Evolutionary conservation across 257 asterid species (phyloP), one percentile per base, ranked within the genome.

Genomic region (Lantana camara): DNA sequence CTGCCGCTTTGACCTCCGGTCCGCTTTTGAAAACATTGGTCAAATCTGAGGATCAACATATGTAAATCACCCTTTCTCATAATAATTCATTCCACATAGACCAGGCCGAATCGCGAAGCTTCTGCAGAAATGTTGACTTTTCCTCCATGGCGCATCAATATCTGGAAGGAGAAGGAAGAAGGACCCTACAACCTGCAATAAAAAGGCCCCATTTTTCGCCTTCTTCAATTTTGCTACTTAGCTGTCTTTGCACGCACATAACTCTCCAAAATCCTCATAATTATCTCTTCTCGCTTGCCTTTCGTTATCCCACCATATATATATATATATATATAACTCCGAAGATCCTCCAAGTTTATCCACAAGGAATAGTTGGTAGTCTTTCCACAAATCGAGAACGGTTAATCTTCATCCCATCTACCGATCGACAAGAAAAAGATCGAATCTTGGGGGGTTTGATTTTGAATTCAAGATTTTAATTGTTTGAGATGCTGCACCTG

Each of bases 401-500:
- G n/a, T n/a, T n/a, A n/a, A n/a, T n/a, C n/a, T n/a, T n/a, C n/a
- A n/a, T n/a, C n/a, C n/a, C n/a, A n/a, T n/a, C n/a, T n/a, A n/a
- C n/a, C n/a, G n/a, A n/a, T n/a, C n/a, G n/a, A n/a, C n/a, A n/a
- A n/a, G n/a, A n/a, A n/a, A n/a, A n/a, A n/a, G n/a, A n/a, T n/a
- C n/a, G n/a, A n/a, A n/a, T n/a, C n/a, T n/a, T n/a, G 32, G 5
- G 5, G 5, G 32, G 32, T 2, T 27, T 27, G 32, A 27, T 27
- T 27, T 27, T 27, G 4, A 27, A 35, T 35, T 35, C 9, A 7
- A 1, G 7, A 40, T 2, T 40, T 40, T 12, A 9, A n/a, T n/a
- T n/a, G n/a, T n/a, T 40, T 13, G 53, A 57, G 78, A 89, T 89
- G 96, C 56, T 84, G 80, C 85, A 84, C 44, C 40, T 82, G 73